These are phyloP conservation scores for Pulveroboletus ravenelii DNA, from an alignment of 768 basidiomycete species.

Conservation along the genomic window DNA sequence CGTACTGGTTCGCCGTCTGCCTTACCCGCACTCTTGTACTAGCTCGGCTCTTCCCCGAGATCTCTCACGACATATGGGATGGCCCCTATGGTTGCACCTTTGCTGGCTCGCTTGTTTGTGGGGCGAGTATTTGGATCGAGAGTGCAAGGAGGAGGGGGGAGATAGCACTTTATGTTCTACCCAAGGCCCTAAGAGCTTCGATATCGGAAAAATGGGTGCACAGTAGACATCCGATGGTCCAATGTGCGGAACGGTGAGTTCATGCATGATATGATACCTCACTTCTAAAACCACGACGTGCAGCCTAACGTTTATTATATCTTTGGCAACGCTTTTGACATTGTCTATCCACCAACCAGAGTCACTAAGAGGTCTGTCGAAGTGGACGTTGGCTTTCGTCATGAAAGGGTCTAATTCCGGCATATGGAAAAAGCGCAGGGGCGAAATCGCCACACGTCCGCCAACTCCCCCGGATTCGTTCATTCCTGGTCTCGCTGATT, in stretches of 20 bases:
- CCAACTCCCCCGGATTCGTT: conserved; percentile 6
- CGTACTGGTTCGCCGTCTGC: conserved; percentile 70
- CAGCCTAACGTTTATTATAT: conserved; percentile 58
- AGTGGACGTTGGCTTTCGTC: conserved; percentile 66
- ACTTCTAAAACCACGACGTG: conserved; percentile 9
- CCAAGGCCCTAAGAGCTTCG: conserved; percentile 60
- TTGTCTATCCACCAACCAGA: conserved; percentile 57
- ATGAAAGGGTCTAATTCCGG: conserved; percentile 54
- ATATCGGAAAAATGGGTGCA: conserved; percentile 53
- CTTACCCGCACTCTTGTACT: conserved; percentile 60
- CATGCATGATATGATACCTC: neutral
- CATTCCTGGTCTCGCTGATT: neutral
- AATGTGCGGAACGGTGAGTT: conserved; percentile 51
- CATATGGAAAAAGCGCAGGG: conserved; percentile 43
- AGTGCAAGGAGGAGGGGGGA: conserved; percentile 67
- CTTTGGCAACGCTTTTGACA: conserved; percentile 62
- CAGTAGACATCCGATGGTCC: conserved; percentile 38
- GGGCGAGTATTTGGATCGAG: conserved; percentile 76
- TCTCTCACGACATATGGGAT: conserved; percentile 79
- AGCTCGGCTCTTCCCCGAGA: conserved; percentile 56
- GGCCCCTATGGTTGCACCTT: conserved; percentile 67
- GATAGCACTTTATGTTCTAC: conserved; percentile 76
- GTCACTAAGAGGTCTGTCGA: conserved; percentile 65
- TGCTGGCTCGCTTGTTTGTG: conserved; percentile 64
- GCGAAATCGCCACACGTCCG: conserved; percentile 8